These are phyloP conservation scores for Helenozyma baotianmanensis DNA, from an alignment of 805 yeast genomes.

Conservation along the genomic window DNA sequence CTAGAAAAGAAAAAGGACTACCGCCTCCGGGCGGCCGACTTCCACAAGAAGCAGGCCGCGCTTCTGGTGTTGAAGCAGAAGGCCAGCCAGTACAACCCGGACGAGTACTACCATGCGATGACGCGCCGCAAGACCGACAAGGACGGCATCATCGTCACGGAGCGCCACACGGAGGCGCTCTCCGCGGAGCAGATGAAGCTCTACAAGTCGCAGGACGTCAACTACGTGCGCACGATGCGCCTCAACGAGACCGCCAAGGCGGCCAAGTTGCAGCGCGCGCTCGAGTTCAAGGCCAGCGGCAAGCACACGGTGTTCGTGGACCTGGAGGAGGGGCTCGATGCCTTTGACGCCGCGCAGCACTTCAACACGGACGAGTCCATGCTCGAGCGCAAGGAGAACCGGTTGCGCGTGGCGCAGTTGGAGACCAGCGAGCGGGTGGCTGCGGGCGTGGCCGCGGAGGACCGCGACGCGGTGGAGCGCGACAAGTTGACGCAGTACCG, in stretches of 20 bases:
- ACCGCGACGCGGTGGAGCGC: slow-evolving; percentile 36
- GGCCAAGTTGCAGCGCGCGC: slow-evolving; percentile 46
- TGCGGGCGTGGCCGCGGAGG: slow-evolving; percentile 29
- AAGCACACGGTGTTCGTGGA: slow-evolving; percentile 87
- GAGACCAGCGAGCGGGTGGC: slow-evolving; percentile 32
- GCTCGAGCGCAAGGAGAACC: slow-evolving; percentile 62
- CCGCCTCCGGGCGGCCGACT: slow-evolving; percentile 49
- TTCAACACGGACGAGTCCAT: slow-evolving; percentile 69
- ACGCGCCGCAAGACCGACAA: slow-evolving; percentile 60
- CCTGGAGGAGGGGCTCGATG: slow-evolving; percentile 46
- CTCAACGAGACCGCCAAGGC: slow-evolving; percentile 64
- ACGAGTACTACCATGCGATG: slow-evolving; percentile 97
- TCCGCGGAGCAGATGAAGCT: slow-evolving; percentile 74
- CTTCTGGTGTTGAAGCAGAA: slow-evolving; percentile 69
- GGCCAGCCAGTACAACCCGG: slow-evolving; percentile 76
- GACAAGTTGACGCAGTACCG: slow-evolving; percentile 60
- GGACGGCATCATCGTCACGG: slow-evolving; percentile 62
- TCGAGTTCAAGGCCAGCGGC: slow-evolving; percentile 56
- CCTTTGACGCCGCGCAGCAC: slow-evolving; percentile 58
- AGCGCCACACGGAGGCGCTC: slow-evolving; percentile 59
- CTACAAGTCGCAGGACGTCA: slow-evolving; percentile 85
- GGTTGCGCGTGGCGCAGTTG: slow-evolving; percentile 61
- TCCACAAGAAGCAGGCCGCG: slow-evolving; percentile 55
- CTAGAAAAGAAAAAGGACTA: slow-evolving; percentile 78
- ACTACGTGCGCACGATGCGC: slow-evolving; percentile 75